Evolutionary conservation across 1,139 yeast species (phyloP), one percentile per base, ranked within the genome.

Genomic region (Kodamaea sp.): DNA sequence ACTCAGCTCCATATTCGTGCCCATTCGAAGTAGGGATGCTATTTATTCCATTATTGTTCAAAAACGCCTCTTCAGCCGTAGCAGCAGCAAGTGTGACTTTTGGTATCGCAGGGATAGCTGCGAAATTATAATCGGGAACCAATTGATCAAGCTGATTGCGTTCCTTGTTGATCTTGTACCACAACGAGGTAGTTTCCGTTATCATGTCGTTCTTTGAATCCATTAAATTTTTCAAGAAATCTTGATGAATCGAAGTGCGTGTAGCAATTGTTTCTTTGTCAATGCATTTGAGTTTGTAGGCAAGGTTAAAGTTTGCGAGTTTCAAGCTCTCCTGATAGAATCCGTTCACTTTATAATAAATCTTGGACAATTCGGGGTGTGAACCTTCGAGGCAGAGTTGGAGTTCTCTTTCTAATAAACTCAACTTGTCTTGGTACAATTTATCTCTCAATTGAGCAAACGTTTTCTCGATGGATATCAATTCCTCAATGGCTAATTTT

Each of bases 101-200:
- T 15, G 63, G 59, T 16, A 57, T 51, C 37, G 43, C 53, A 3
- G 70, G 73, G 14, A 63, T 45, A 4, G 75, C 74, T 5, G 61
- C 34, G 44, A 52, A 68, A 31, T 56, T 57, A 46, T 51, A 68
- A 42, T 70, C 75, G 0, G 74, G 70, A 6, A 66, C 89, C 30
- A 83, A 57, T 46, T 81, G 78, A 57, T 90, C 97, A 78, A 89
- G 73, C 35, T 80, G 81, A 45, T 95, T 76, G 47, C 97, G 73
- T 57, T 92, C 98, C 50, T 83, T 80, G 59, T 90, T 90, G 51
- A 90, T 85, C 47, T 85, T 83, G 63, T 92, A 92, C 97, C 98
- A 92, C 46, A 80, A 74, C 31, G 86, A 78, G 1, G 97, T 90
- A 4, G 96, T 86, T 13, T 78, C 73, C 38, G 78, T 72, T 34